phyloP scores from a whole-genome alignment of 1,284 basidiomycete genomes.

The Trichosporon coremiiforme region DNA sequence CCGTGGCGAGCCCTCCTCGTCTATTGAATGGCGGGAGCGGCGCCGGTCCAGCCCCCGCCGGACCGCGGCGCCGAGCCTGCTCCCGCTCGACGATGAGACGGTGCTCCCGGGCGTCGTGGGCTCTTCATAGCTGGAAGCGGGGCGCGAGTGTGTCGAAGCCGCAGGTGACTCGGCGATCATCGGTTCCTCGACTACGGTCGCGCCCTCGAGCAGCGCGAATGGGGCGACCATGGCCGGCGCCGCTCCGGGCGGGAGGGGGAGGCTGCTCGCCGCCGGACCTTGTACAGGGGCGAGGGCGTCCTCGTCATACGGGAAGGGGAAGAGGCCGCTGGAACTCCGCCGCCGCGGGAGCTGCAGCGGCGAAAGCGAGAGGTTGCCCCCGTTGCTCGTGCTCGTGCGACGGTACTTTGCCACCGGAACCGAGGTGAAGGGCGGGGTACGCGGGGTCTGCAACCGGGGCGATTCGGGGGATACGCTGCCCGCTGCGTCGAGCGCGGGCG shows the following conservation, averaged over 20 bases:
- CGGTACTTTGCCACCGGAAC: conserved; percentile 13
- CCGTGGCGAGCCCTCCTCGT: conserved; percentile 7
- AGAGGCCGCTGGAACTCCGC: conserved; percentile 1
- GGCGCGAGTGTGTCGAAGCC: not conserved
- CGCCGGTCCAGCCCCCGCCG: not conserved
- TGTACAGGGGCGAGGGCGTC: not conserved
- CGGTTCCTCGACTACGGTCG: not conserved
- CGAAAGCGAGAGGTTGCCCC: not conserved
- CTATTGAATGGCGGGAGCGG: not conserved
- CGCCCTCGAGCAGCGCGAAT: conserved; percentile 10
- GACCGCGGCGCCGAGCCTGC: conserved; percentile 2
- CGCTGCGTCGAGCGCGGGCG: not conserved
- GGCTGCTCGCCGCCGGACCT: not conserved
- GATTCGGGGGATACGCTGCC: conserved; percentile 7
- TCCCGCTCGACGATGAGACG: not conserved
- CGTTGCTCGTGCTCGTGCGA: not conserved
- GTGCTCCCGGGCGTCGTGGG: not conserved
- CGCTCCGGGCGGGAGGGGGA: not conserved
- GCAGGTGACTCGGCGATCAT: not conserved
- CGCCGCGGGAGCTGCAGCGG: not conserved
- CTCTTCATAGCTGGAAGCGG: not conserved
- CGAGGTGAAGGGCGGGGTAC: conserved; percentile 12
- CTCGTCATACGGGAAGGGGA: conserved; percentile 14
- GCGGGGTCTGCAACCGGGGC: conserved; percentile 4
- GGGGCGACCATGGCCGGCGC: conserved; percentile 8